phyloP scores from a whole-genome alignment of 2,329 filamentous ascomycete species.

The Boeremia lycopersici region DNA sequence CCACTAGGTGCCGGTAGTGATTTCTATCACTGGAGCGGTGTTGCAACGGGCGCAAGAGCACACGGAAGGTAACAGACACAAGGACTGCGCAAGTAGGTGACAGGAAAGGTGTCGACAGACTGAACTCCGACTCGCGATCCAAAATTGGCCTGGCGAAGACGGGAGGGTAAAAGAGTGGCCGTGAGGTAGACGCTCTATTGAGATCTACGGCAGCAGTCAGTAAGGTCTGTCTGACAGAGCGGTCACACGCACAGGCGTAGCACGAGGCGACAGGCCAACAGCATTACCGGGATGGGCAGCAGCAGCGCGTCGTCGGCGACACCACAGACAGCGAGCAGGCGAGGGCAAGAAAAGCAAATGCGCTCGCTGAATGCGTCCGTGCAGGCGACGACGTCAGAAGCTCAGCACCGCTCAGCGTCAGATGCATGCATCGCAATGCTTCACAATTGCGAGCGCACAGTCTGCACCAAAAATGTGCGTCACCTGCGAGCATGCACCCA shows the following conservation, averaged over 20 bases:
- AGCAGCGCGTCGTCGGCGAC: slow-evolving; percentile 14
- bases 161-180: slow-evolving; percentile 40
- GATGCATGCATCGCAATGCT: slow-evolving; percentile 16
- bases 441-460: slow-evolving; percentile 13
- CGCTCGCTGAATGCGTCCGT: slow-evolving; percentile 19
- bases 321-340: not conserved
- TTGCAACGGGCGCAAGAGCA: slow-evolving; percentile 23
- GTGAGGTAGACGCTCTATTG: slow-evolving; percentile 28
- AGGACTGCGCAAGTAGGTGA: slow-evolving; percentile 32
- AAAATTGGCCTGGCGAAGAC: slow-evolving; percentile 22
- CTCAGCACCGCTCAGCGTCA: slow-evolving; percentile 9
- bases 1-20: slow-evolving; percentile 24
- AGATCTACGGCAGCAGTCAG: slow-evolving; percentile 27
- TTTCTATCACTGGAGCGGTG: slow-evolving; percentile 24
- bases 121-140: slow-evolving; percentile 40
- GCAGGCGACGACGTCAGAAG: slow-evolving; percentile 31
- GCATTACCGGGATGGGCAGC: slow-evolving; percentile 4
- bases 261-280: slow-evolving; percentile 29
- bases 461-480: slow-evolving; percentile 17
- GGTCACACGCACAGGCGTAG: slow-evolving; percentile 32
- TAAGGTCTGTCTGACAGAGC: slow-evolving; percentile 35
- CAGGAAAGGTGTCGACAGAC: slow-evolving; percentile 39
- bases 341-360: slow-evolving; percentile 6
- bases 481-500: slow-evolving; percentile 13
- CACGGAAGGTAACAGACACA: slow-evolving; percentile 29